phyloP scores from a whole-genome alignment of 202 grass and related monocot species.

The Schoenoplectus triqueter region DNA sequence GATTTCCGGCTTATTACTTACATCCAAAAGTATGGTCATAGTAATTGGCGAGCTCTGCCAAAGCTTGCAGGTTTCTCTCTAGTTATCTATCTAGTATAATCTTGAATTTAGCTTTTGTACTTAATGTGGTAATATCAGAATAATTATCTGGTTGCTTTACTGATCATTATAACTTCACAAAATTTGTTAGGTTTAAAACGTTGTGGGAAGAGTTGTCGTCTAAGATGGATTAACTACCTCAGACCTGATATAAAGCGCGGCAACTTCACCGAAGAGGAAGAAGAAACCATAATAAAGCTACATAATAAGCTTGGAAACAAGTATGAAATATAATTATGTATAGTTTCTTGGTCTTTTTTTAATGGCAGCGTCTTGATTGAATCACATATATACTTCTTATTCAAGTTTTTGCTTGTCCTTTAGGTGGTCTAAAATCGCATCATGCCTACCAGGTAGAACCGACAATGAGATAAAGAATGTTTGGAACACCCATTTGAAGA shows the following conservation, averaged over 20 bases:
- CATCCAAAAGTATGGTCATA: slow-evolving; percentile 78
- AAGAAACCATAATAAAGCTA: slow-evolving; percentile 47
- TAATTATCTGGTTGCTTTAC: too few species aligned
- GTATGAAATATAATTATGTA: slow-evolving; percentile 17
- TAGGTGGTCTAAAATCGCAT: slow-evolving; percentile 84
- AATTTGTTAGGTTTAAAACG: slow-evolving; percentile 36
- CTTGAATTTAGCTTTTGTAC: neutral
- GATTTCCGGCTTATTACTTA: slow-evolving; percentile 76
- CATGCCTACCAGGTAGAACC: slow-evolving; percentile 65
- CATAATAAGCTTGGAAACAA: slow-evolving; percentile 42
- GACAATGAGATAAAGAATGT: slow-evolving; percentile 95
- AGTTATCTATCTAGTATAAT: neutral
- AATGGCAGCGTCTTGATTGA: neutral
- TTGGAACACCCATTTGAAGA: slow-evolving; percentile 87
- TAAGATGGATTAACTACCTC: slow-evolving; percentile 48
- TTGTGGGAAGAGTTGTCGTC: slow-evolving; percentile 45
- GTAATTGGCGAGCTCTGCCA: slow-evolving; percentile 78
- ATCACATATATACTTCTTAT: neutral
- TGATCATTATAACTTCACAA: neutral
- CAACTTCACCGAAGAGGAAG: slow-evolving; percentile 44
- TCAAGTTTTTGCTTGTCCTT: neutral
- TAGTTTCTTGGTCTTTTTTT: neutral
- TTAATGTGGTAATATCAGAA: too few species aligned
- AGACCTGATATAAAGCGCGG: slow-evolving; percentile 45
- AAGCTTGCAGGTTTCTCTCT: slow-evolving; percentile 59